These are phyloP conservation scores for Stevia rebaudiana DNA, from an alignment of 140 eudicot genomes.

Conservation along the genomic window DNA sequence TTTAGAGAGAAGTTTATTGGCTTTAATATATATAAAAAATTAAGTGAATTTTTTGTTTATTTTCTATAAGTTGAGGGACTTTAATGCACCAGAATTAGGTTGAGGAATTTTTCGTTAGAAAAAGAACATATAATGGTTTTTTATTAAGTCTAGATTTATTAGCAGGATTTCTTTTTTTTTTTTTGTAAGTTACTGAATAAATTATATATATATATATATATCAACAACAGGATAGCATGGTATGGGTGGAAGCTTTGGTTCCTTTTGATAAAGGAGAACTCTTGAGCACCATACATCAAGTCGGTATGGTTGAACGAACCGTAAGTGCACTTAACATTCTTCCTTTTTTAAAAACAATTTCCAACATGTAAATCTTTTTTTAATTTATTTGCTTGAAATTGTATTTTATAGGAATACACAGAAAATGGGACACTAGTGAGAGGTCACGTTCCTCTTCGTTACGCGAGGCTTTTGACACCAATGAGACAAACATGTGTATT, in stretches of 20 bases:
- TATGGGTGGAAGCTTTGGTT: constrained; percentile 93
- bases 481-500: constrained; percentile 71
- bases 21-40: no score
- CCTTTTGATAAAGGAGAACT: constrained; percentile 96
- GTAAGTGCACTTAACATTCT: constrained; percentile 41
- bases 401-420: constrained; percentile 58
- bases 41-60: no score
- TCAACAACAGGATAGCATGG: constrained; percentile 79
- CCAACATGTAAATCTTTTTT: not conserved
- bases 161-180: no score
- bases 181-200: not conserved
- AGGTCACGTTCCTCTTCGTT: constrained; percentile 94
- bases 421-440: constrained; percentile 78
- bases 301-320: constrained; percentile 83
- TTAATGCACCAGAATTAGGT: no score
- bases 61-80: no score
- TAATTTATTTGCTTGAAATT: not conserved
- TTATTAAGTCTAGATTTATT: no score
- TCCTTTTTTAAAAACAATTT: not conserved
- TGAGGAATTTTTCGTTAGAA: no score
- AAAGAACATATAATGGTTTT: no score
- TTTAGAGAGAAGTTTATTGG: no score
- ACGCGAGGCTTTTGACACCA: constrained; percentile 84
- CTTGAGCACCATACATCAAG: constrained; percentile 81
- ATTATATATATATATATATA: not conserved